phyloP scores from a whole-genome alignment of 2,329 filamentous ascomycete genomes.

The Clonostachys solani region DNA sequence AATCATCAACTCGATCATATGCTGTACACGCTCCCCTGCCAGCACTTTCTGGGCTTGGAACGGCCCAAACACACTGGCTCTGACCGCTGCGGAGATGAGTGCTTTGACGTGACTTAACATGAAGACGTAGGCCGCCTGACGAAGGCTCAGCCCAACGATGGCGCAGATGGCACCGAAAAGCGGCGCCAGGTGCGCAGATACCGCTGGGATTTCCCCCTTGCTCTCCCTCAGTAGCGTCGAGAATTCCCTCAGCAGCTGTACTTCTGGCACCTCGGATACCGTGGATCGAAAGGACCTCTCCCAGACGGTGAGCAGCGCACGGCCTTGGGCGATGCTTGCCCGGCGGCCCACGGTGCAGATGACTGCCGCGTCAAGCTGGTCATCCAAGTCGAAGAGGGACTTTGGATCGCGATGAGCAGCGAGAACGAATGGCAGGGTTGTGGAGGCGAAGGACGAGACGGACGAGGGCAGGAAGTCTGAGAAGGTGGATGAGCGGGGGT shows the following conservation, averaged over 20 bases:
- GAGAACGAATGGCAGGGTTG: conserved; percentile 71
- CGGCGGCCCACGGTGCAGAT: conserved; percentile 76
- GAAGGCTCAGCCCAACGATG: conserved; percentile 54
- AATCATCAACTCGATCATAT: conserved; percentile 53
- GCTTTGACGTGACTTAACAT: conserved; percentile 74
- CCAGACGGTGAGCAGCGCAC: conserved; percentile 72
- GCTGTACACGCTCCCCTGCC: conserved; percentile 54
- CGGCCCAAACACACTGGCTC: conserved; percentile 74
- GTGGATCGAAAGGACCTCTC: conserved; percentile 57
- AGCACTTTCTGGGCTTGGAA: conserved; percentile 75
- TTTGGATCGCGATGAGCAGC: conserved; percentile 56
- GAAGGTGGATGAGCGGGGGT: conserved; percentile 16
- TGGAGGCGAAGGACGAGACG: conserved; percentile 65
- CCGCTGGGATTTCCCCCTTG: conserved; percentile 28
- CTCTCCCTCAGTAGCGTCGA: background rate
- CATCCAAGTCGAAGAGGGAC: conserved; percentile 57
- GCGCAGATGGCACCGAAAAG: conserved; percentile 64
- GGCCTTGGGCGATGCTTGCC: conserved; percentile 71
- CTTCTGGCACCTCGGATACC: background rate
- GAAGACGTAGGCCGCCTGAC: conserved; percentile 70
- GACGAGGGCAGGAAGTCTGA: conserved; percentile 66
- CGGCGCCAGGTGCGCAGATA: conserved; percentile 64
- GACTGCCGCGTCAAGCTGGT: conserved; percentile 71
- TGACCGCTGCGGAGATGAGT: conserved; percentile 70
- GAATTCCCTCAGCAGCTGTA: background rate